These are phyloP conservation scores for Oryza coarctata DNA, from an alignment of 176 grass and related monocot species.

Conservation along the genomic window DNA sequence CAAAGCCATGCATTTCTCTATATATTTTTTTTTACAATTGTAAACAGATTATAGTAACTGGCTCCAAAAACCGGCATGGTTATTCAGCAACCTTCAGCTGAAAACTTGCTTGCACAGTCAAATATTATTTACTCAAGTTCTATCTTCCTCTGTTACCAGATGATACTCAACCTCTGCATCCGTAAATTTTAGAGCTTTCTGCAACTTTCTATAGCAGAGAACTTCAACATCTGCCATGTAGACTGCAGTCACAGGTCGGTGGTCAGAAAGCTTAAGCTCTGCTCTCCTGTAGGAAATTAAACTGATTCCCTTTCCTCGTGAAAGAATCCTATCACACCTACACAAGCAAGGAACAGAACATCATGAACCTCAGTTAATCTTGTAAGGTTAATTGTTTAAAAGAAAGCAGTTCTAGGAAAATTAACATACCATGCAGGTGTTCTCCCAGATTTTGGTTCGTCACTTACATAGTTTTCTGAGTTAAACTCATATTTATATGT, in stretches of 20 bases:
- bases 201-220: conserved; percentile 59
- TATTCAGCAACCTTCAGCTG: background rate
- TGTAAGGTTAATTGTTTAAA: background rate
- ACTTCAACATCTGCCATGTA: conserved; percentile 65
- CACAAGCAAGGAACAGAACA: too few species aligned
- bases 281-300: conserved; percentile 59
- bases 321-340: conserved; percentile 93
- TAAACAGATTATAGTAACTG: background rate
- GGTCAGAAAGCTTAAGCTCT: conserved; percentile 78
- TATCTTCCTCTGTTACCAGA: background rate
- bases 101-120: background rate
- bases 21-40: background rate
- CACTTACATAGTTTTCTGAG: conserved; percentile 61
- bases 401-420: background rate
- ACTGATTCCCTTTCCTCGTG: conserved; percentile 67
- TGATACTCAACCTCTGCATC: conserved; percentile 48
- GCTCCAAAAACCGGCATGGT: background rate
- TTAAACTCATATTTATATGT: conserved; percentile 93
- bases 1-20: background rate
- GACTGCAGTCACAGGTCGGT: conserved; percentile 65
- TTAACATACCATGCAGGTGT: conserved; percentile 83
- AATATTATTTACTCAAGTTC: conserved; percentile 2
- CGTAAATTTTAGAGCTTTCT: conserved; percentile 59
- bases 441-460: conserved; percentile 57
- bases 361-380: conserved; percentile 18